These are phyloP conservation scores for Ogataea pini DNA, from an alignment of 805 yeast genomes.

Conservation along the genomic window DNA sequence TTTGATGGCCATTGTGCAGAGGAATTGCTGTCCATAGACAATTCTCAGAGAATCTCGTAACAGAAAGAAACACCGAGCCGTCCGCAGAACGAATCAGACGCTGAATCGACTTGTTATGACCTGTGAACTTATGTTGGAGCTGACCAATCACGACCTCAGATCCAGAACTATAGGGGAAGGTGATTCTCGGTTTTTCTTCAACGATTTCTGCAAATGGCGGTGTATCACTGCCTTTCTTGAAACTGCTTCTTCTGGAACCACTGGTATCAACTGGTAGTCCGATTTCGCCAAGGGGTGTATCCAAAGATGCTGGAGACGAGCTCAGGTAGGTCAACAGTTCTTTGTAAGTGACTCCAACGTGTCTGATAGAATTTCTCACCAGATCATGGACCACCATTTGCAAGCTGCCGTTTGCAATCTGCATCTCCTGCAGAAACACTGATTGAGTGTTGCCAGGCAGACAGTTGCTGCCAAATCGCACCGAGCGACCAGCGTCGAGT, in stretches of 20 bases:
- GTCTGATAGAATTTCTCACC: constrained; percentile 36
- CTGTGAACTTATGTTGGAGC: constrained; percentile 66
- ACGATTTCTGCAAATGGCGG: too few species aligned
- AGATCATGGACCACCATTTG: constrained; percentile 49
- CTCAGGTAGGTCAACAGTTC: constrained; percentile 30
- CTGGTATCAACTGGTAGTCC: neutral
- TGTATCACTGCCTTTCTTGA: neutral
- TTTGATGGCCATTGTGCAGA: constrained; percentile 28
- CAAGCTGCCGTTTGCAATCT: constrained; percentile 28
- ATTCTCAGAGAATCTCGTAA: constrained; percentile 62
- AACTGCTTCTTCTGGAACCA: constrained; percentile 6
- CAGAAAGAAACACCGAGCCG: constrained; percentile 60
- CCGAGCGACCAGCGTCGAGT: constrained; percentile 30
- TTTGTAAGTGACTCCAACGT: constrained; percentile 34
- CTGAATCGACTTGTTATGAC: constrained; percentile 81
- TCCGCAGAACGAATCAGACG: constrained; percentile 64
- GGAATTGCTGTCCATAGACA: constrained; percentile 56
- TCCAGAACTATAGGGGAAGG: neutral
- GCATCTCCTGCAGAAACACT: constrained; percentile 29
- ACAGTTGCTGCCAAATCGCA: constrained; percentile 30
- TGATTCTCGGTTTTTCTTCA: neutral
- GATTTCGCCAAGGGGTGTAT: neutral
- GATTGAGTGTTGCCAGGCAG: constrained; percentile 32
- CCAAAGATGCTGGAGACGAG: neutral
- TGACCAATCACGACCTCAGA: constrained; percentile 26